phyloP scores from a whole-genome alignment of 257 asterid genomes.

The Ajuga chamaepitys region DNA sequence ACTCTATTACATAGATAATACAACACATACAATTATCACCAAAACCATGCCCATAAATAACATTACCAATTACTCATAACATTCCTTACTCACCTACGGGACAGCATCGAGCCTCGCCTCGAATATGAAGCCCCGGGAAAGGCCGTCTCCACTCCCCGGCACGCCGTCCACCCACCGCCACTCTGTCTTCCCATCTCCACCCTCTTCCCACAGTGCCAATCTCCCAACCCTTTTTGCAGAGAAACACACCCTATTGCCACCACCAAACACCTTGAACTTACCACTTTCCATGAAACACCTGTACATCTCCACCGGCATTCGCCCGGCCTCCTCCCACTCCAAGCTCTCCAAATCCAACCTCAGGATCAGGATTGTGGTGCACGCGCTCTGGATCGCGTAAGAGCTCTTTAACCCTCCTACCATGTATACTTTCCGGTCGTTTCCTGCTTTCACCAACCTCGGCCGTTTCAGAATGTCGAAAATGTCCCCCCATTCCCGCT shows the following conservation, averaged over 20 bases:
- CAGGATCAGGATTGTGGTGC: conserved; percentile 78
- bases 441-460: conserved; percentile 59
- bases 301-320: conserved; percentile 91
- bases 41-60: conserved; percentile 1
- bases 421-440: conserved; percentile 58
- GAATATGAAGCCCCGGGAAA: conserved; percentile 69
- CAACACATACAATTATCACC: background rate
- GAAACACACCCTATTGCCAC: conserved; percentile 75
- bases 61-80: conserved; percentile 12
- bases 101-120: conserved; percentile 67
- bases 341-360: conserved; percentile 78
- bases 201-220: conserved; percentile 80
- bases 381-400: conserved; percentile 61
- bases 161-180: conserved; percentile 88
- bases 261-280: conserved; percentile 96
- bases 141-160: conserved; percentile 87
- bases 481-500: conserved; percentile 87
- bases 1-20: background rate
- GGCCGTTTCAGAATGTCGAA: conserved; percentile 80
- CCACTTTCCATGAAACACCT: conserved; percentile 70
- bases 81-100: conserved; percentile 28
- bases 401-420: conserved; percentile 82
- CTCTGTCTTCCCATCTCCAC: conserved; percentile 44
- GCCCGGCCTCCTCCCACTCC: conserved; percentile 93
- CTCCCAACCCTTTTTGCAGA: conserved; percentile 85